Percentiles rank a stretch among this genome's conserved stretches.
These are phyloP conservation scores for Umbilicus rupestris DNA, from an alignment of 164 flowering plant genomes.

Conservation along the genomic window DNA sequence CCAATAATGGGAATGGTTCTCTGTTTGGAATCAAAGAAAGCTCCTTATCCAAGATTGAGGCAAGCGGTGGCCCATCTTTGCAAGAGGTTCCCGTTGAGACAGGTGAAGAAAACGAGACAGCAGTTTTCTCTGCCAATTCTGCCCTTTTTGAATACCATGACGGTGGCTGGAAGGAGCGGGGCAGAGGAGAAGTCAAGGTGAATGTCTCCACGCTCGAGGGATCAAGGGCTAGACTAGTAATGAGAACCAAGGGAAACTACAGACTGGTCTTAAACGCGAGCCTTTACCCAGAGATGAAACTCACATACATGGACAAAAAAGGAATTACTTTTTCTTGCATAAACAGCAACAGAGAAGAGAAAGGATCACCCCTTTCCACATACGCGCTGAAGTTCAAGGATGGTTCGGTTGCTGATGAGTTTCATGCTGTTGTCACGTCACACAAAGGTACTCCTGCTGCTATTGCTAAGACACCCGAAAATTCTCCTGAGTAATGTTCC, in stretches of 20 bases:
- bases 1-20: slow-evolving; percentile 53
- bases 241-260: slow-evolving; percentile 78
- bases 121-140: slow-evolving; percentile 71
- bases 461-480: slow-evolving; percentile 64
- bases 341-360: slow-evolving; percentile 57
- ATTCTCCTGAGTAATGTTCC: slow-evolving; percentile 53
- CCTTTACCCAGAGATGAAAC: slow-evolving; percentile 86
- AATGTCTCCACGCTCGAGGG: slow-evolving; percentile 46
- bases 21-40: slow-evolving; percentile 38
- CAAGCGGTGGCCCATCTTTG: slow-evolving; percentile 38
- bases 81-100: slow-evolving; percentile 76
- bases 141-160: slow-evolving; percentile 64
- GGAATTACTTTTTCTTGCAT: slow-evolving; percentile 85
- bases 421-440: slow-evolving; percentile 38
- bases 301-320: slow-evolving; percentile 77
- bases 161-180: slow-evolving; percentile 93
- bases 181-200: slow-evolving; percentile 88
- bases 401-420: slow-evolving; percentile 53
- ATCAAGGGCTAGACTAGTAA: slow-evolving; percentile 60
- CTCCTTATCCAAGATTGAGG: slow-evolving; percentile 37
- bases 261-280: slow-evolving; percentile 76
- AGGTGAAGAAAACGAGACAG: slow-evolving; percentile 87
- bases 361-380: slow-evolving; percentile 54
- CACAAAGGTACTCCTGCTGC: slow-evolving; percentile 38
- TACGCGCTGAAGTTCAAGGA: slow-evolving; percentile 81